A percentile compares a stretch with the other conserved stretches of the same genome.
phyloP scores from a whole-genome alignment of 2,329 filamentous ascomycete genomes.

The Truncatella angustata region DNA sequence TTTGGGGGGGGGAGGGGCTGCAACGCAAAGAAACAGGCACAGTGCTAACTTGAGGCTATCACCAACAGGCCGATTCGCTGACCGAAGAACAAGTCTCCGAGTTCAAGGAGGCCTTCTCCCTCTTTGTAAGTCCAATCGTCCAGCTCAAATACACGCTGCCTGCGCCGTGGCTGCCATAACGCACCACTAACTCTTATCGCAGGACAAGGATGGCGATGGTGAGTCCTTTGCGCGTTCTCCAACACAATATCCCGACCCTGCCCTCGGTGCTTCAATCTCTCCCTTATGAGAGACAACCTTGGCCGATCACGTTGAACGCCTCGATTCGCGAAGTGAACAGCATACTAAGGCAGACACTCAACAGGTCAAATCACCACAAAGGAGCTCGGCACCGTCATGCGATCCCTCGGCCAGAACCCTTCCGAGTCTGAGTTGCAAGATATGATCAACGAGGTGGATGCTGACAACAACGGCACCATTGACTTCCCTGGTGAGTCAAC shows the following conservation, averaged over 20 bases:
- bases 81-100: conserved; percentile 99
- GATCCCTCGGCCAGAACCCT: conserved; percentile 84
- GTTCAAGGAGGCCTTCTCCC: conserved; percentile 99
- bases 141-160: not conserved
- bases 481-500: conserved; percentile 76
- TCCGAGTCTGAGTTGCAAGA: conserved; percentile 88
- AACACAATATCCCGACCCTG: no score
- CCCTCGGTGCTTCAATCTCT: not conserved
- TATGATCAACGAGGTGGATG: conserved; percentile 93
- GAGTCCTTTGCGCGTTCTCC: conserved; percentile 43
- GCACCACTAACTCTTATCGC: conserved; percentile 21
- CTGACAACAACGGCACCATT: conserved; percentile 90
- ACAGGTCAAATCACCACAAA: conserved; percentile 88
- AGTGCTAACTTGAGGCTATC: conserved; percentile 8
- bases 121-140: conserved; percentile 74
- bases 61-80: conserved; percentile 83
- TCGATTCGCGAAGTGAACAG: not conserved
- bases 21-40: no score
- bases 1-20: no score
- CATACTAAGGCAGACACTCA: not conserved
- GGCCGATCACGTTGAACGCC: no score
- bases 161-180: conserved; percentile 13
- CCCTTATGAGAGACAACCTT: not conserved
- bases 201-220: conserved; percentile 94
- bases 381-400: conserved; percentile 87